phyloP scores from a whole-genome alignment of 805 yeast species.

The Hanseniaspora pseudoguilliermondii region DNA sequence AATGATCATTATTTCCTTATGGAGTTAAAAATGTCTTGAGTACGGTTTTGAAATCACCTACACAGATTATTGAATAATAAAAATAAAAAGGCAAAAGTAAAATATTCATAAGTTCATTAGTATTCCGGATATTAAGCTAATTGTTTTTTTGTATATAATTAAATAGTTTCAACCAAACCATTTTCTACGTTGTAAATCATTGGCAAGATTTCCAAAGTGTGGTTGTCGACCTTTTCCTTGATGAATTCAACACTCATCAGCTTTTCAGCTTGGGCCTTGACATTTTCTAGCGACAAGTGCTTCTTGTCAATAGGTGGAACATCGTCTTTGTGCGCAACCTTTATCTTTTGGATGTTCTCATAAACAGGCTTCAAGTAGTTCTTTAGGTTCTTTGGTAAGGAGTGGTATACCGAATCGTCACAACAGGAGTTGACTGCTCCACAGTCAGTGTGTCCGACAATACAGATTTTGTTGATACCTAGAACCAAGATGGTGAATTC shows the following conservation, averaged over 20 bases:
- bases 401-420: conserved; percentile 26
- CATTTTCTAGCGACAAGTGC: conserved; percentile 62
- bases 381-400: conserved; percentile 19
- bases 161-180: conserved; percentile 43
- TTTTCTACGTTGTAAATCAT: conserved; percentile 70
- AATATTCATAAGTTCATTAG: not conserved
- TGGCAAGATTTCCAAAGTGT: conserved; percentile 68
- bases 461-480: conserved; percentile 65
- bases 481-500: conserved; percentile 81
- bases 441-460: conserved; percentile 92
- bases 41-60: too few species aligned
- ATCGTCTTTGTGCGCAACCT: conserved; percentile 29
- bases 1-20: too few species aligned
- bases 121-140: conserved; percentile 1
- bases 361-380: conserved; percentile 49
- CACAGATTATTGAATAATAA: too few species aligned
- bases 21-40: too few species aligned
- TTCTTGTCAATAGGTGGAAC: conserved; percentile 31
- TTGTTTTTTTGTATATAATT: not conserved
- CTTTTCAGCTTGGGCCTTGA: conserved; percentile 56
- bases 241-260: conserved; percentile 47
- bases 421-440: conserved; percentile 83
- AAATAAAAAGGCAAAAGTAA: too few species aligned
- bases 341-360: conserved; percentile 52
- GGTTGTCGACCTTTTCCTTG: conserved; percentile 45